Evolutionary conservation across 768 basidiomycete genomes (phyloP).

Genomic region (Amanita muscaria): DNA sequence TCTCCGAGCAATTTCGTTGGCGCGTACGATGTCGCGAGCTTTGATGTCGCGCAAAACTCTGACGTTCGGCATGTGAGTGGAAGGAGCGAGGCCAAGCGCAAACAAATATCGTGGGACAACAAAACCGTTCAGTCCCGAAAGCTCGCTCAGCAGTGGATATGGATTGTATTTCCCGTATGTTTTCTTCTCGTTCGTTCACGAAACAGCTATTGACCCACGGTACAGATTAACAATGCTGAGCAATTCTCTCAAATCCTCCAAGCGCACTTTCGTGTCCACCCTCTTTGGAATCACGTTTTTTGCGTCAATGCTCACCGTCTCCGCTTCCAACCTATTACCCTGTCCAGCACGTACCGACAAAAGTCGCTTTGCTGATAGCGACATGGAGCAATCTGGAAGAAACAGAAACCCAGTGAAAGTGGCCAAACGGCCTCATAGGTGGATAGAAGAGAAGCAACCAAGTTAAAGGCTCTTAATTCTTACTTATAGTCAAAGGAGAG

Average conservation of each 20-base stretch:
- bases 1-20: constrained; percentile 74
- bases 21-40: constrained; percentile 59
- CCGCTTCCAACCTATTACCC: constrained; percentile 69
- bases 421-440: constrained; percentile 56
- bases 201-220: constrained; percentile 2
- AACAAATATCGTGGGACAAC: too few species aligned
- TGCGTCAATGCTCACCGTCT: constrained; percentile 71
- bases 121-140: too few species aligned
- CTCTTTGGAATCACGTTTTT: constrained; percentile 78
- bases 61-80: constrained; percentile 23
- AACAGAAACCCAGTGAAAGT: constrained; percentile 31
- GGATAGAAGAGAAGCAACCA: constrained; percentile 70
- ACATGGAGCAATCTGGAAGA: constrained; percentile 18
- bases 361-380: constrained; percentile 50
- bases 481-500: background rate
- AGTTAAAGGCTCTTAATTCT: background rate
- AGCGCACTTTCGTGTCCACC: constrained; percentile 62
- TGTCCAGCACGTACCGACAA: constrained; percentile 65
- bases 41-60: constrained; percentile 71
- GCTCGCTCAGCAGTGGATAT: too few species aligned
- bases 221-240: constrained; percentile 44
- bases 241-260: constrained; percentile 52
- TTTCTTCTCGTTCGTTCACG: background rate
- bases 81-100: constrained; percentile 17
- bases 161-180: constrained; percentile 17